phyloP scores from a whole-genome alignment of 805 yeast species.

The Metschnikowia similis region DNA sequence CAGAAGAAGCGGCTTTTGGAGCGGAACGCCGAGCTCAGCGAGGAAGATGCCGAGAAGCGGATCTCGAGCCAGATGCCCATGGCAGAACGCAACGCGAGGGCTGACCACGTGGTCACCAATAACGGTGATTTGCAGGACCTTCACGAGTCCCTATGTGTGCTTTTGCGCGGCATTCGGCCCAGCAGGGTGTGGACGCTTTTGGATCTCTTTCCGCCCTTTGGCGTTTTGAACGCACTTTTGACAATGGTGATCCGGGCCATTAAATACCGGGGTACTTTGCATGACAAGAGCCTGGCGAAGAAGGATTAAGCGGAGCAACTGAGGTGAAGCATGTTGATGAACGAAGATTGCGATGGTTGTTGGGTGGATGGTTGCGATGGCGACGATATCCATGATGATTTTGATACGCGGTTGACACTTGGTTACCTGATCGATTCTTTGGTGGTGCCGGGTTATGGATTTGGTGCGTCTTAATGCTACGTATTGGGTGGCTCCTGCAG shows the following conservation, averaged over 20 bases:
- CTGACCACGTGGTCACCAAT: conserved; percentile 71
- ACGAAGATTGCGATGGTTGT: background rate
- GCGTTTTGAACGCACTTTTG: conserved; percentile 11
- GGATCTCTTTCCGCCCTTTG: conserved; percentile 42
- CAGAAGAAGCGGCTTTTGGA: conserved; percentile 61
- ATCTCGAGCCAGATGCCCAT: conserved; percentile 74
- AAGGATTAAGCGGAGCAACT: background rate
- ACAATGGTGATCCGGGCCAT: conserved; percentile 7
- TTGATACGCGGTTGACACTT: no score
- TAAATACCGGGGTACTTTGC: background rate
- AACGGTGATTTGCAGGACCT: conserved; percentile 29
- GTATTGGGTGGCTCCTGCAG: no score
- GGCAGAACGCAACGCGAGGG: conserved; percentile 48
- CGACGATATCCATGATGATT: no score
- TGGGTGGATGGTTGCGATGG: no score
- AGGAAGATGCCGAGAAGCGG: conserved; percentile 66
- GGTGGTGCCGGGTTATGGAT: no score
- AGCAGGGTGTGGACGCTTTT: conserved; percentile 17
- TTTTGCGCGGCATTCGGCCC: conserved; percentile 29
- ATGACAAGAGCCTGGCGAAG: background rate
- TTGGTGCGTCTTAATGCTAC: no score
- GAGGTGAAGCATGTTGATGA: background rate
- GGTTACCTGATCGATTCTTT: no score
- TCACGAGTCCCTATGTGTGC: conserved; percentile 17
- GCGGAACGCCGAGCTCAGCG: conserved; percentile 65